Conservation (phyloP, 495 filamentous ascomycete species). For the Pseudotulostoma volvatum region DNA sequence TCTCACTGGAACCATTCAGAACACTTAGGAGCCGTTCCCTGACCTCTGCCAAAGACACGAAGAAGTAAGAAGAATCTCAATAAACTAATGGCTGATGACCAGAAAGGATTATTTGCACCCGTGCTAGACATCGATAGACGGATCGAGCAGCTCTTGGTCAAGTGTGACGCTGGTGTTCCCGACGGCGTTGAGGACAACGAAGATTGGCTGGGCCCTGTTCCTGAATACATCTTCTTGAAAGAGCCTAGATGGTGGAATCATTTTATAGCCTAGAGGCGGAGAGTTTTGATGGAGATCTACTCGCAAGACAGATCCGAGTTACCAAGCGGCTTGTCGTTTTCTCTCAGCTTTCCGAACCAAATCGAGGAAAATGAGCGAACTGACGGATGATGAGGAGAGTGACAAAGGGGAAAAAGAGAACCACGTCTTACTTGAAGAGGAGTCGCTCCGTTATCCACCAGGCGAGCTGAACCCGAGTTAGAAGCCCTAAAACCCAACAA, state of each 20-base stretch:
- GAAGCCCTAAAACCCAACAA: too few species aligned
- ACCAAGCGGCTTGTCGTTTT: constrained; percentile 16
- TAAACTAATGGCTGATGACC: constrained; percentile 10
- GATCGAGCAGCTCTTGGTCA: constrained; percentile 13
- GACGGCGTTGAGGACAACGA: constrained; percentile 2
- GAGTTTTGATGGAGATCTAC: constrained; percentile 12
- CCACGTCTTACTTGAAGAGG: too few species aligned
- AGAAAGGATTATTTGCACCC: constrained; percentile 18
- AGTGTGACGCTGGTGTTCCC: constrained; percentile 6
- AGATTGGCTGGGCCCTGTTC: constrained; percentile 6
- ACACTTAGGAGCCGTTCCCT: constrained; percentile 9
- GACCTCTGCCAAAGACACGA: constrained; percentile 14
- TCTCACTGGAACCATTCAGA: constrained; percentile 12
- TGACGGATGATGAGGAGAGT: too few species aligned
- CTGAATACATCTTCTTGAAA: constrained; percentile 14
- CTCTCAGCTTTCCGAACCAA: constrained; percentile 11
- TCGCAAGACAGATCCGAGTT: constrained; percentile 13
- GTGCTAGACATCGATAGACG: constrained; percentile 14
- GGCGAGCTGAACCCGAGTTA: too few species aligned
- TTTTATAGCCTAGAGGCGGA: constrained; percentile 15
- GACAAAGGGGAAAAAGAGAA: too few species aligned
- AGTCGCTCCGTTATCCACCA: too few species aligned
- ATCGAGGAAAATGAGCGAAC: too few species aligned
- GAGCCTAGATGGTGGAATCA: constrained; percentile 13
- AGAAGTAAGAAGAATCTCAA: constrained; percentile 9